Conservation (phyloP, 371 early-diverging fungal species). For the Mucor sp. region DNA sequence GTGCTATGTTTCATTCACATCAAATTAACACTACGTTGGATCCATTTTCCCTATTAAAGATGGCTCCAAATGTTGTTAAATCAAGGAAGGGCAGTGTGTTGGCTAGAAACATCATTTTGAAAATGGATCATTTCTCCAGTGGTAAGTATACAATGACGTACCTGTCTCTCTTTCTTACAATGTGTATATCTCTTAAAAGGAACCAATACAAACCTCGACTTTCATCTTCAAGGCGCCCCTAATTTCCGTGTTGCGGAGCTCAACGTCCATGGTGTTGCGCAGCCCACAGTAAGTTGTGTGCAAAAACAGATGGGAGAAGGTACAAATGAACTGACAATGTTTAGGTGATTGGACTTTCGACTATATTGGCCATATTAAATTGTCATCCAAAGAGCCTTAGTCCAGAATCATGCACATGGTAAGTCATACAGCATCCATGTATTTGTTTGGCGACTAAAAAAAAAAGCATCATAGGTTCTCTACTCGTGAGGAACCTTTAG, state of each 20-base stretch:
- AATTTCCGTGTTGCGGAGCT: conserved; percentile 70
- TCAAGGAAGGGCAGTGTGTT: conserved; percentile 62
- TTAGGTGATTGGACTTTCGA: conserved; percentile 61
- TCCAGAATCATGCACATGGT: conserved; percentile 46
- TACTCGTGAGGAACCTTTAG: conserved; percentile 75
- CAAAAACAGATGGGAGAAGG: not conserved
- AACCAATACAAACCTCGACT: conserved; percentile 59
- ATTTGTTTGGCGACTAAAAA: not conserved
- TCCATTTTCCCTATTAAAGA: conserved; percentile 30
- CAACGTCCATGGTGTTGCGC: conserved; percentile 71
- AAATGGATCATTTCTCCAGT: conserved; percentile 69
- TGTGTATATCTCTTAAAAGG: conserved; percentile 26
- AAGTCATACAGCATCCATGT: conserved; percentile 4
- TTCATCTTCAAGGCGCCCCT: conserved; percentile 72
- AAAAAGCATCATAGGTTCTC: conserved; percentile 57
- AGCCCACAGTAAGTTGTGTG: conserved; percentile 55
- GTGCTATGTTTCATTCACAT: conserved; percentile 1
- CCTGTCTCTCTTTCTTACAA: not conserved
- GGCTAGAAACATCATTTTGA: conserved; percentile 61
- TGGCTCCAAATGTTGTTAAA: conserved; percentile 41
- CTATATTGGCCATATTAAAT: conserved; percentile 63
- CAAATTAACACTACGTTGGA: conserved; percentile 14
- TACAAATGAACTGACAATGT: not conserved
- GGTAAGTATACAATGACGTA: conserved; percentile 29
- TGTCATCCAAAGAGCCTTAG: conserved; percentile 49